phyloP scores from a whole-genome alignment of 2,329 filamentous ascomycete species.

The Pseudovirgaria hyperparasitica region DNA sequence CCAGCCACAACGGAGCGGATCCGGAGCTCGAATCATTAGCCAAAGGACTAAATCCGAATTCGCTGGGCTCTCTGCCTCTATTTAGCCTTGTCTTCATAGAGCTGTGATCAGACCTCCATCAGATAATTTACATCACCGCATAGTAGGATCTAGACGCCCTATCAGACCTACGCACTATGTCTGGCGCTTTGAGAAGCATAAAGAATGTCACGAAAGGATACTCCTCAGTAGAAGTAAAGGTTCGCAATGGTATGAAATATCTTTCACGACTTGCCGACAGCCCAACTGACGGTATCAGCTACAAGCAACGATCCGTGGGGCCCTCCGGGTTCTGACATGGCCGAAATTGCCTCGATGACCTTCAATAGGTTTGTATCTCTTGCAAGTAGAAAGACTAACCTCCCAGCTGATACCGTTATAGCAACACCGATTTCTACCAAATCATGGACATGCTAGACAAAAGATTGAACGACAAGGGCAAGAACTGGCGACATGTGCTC shows the following conservation, averaged over 20 bases:
- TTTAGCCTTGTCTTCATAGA: too few relatives aligned
- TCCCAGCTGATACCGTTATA: conserved; percentile 28
- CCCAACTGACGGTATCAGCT: conserved; percentile 42
- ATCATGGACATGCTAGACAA: conserved; percentile 99
- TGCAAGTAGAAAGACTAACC: conserved; percentile 3
- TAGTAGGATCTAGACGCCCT: too few relatives aligned
- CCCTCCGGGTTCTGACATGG: conserved; percentile 95
- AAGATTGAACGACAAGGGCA: conserved; percentile 95
- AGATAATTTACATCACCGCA: too few relatives aligned
- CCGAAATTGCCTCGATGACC: conserved; percentile 93
- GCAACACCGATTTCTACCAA: conserved; percentile 95
- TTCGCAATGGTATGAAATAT: conserved; percentile 32
- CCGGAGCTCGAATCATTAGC: too few relatives aligned
- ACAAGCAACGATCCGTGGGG: conserved; percentile 99
- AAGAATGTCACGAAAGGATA: conserved; percentile 99
- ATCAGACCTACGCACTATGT: conserved; percentile 63
- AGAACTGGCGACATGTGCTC: conserved; percentile 97
- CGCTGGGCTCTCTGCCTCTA: too few relatives aligned
- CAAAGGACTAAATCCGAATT: too few relatives aligned
- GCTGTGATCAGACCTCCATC: too few relatives aligned
- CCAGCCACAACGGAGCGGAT: too few relatives aligned
- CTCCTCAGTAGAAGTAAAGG: conserved; percentile 91
- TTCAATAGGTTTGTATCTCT: conserved; percentile 71
- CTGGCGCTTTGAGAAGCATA: conserved; percentile 90
- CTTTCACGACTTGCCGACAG: conserved; percentile 1